Conservation (phyloP, 305 asterid genomes). For the Solanum hybrid region DNA sequence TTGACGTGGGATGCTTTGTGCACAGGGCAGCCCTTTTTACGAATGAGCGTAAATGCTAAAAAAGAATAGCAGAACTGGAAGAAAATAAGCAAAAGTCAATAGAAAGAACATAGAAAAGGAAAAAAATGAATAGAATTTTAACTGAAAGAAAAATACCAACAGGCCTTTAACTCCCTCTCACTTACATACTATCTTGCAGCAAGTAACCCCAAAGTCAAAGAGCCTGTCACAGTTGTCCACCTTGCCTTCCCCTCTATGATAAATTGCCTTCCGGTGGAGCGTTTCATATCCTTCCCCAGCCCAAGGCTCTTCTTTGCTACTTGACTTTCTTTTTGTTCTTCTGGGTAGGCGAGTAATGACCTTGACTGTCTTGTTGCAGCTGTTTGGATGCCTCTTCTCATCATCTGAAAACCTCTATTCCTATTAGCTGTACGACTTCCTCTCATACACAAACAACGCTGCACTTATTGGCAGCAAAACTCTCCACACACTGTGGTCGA, state of each 20-base stretch:
- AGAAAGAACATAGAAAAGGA: background rate
- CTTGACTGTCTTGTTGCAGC: background rate
- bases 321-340: background rate
- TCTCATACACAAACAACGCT: background rate
- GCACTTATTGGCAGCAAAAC: background rate
- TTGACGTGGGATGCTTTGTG: background rate
- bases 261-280: background rate
- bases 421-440: background rate
- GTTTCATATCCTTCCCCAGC: background rate
- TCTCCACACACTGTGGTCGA: background rate
- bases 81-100: background rate
- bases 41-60: background rate
- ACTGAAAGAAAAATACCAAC: background rate
- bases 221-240: background rate
- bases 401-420: background rate
- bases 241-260: background rate
- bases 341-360: background rate
- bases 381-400: background rate
- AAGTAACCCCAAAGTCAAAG: background rate
- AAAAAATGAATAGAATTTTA: background rate
- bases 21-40: background rate
- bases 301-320: background rate
- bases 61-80: background rate
- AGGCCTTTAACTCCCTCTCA: background rate
- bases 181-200: background rate